A percentile compares a stretch with the other conserved stretches of the same genome.
Conservation (phyloP, 371 early-diverging fungal genomes). For the Rhizopus sp. region DNA sequence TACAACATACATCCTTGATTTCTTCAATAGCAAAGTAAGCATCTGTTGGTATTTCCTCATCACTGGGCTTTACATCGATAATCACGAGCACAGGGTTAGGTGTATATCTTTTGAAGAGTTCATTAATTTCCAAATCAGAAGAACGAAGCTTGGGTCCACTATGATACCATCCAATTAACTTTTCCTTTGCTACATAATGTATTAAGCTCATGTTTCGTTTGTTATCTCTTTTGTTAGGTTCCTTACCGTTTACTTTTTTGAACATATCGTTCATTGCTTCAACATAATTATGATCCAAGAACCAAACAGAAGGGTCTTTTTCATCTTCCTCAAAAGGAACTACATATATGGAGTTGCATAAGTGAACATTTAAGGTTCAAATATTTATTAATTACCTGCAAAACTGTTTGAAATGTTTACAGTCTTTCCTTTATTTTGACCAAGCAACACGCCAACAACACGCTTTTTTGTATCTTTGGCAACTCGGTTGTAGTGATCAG, state of each 20-base stretch:
- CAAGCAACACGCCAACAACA: slow-evolving; percentile 99
- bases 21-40: slow-evolving; percentile 96
- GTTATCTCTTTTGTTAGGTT: background rate
- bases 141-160: slow-evolving; percentile 97
- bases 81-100: slow-evolving; percentile 95
- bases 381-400: slow-evolving; percentile 73
- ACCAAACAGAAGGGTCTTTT: slow-evolving; percentile 97
- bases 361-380: background rate
- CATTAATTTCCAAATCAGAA: slow-evolving; percentile 98
- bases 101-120: slow-evolving; percentile 93
- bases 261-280: slow-evolving; percentile 99
- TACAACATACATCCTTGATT: slow-evolving; percentile 76
- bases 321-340: slow-evolving; percentile 99
- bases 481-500: slow-evolving; percentile 99
- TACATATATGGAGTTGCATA: slow-evolving; percentile 24
- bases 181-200: slow-evolving; percentile 84
- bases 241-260: slow-evolving; percentile 96
- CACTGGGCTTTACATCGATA: slow-evolving; percentile 93
- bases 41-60: slow-evolving; percentile 92
- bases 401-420: slow-evolving; percentile 99
- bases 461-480: slow-evolving; percentile 95
- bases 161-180: slow-evolving; percentile 99
- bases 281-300: slow-evolving; percentile 99
- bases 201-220: background rate
- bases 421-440: slow-evolving; percentile 85